Percentiles rank a stretch among this genome's conserved stretches.
These are phyloP conservation scores for Thermothelomyces thermophilus DNA, from an alignment of 2,329 filamentous ascomycete species.

Conservation along the genomic window DNA sequence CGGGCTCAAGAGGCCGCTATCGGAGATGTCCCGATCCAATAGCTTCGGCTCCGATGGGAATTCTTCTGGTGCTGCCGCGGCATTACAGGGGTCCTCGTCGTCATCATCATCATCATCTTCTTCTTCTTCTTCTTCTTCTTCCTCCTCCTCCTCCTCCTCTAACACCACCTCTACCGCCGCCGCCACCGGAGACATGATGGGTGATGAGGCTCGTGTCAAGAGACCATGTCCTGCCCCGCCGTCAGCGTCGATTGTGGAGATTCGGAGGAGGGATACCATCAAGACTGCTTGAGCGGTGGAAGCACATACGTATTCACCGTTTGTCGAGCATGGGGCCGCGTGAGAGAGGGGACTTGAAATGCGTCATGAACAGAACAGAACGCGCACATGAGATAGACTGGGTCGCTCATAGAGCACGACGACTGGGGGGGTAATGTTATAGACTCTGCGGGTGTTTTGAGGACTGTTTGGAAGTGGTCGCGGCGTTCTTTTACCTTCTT, in stretches of 20 bases:
- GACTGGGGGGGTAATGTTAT: too few relatives aligned
- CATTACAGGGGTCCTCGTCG: constrained; percentile 22
- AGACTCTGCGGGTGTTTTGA: too few relatives aligned
- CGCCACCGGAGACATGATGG: background rate
- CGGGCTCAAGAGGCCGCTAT: constrained; percentile 45
- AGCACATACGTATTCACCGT: too few relatives aligned
- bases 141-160: background rate
- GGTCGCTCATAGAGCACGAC: too few relatives aligned
- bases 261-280: constrained; percentile 32
- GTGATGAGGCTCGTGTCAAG: constrained; percentile 25
- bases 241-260: constrained; percentile 20
- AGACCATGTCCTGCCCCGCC: constrained; percentile 28
- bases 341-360: too few relatives aligned
- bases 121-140: background rate
- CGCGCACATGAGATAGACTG: too few relatives aligned
- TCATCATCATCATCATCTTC: background rate
- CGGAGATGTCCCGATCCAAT: constrained; percentile 45
- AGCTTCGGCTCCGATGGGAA: constrained; percentile 32
- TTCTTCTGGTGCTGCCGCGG: constrained; percentile 25
- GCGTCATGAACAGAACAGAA: background rate
- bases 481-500: too few relatives aligned
- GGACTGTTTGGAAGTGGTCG: too few relatives aligned
- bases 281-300: constrained; percentile 27
- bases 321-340: too few relatives aligned
- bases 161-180: background rate